Base-by-base conservation (phyloP, 768 basidiomycete species). In the Solioccasus polychromus region DNA sequence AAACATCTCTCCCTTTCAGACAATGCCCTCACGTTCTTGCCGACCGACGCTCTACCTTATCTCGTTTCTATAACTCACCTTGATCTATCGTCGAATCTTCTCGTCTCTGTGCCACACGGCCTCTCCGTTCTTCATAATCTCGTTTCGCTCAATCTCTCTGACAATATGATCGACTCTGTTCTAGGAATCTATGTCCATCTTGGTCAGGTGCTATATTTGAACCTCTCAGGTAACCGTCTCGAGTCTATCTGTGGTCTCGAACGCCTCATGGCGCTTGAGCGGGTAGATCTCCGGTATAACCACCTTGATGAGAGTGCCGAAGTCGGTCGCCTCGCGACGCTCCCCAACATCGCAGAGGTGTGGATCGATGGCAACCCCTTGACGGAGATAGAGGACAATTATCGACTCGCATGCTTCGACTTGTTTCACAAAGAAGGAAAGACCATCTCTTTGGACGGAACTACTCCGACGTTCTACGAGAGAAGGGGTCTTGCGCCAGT, bases 101-200 rank as follows among this genome's bases (percentile, higher is more conserved):
- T 97, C 36, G 82, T 93, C 32, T 87, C 90, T 24, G 77, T 94
- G n/a, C 92, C 92, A 1, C 64, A 84, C 2, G 87, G 85, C 18
- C 76, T 95, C 25, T 77, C 82, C 14, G 61, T 72, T 5, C 78
- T 99, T 19, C 80, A 83, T 58, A 87, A 84, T 51, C 86, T 99
- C 42, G 67, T 82, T 43, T 89, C 88, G n/a, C 83, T 99, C 55
- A 94, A 96, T 67, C 79, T 99, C n/a, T 77, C 89, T 14, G 88
- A 94, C 66, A 99, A 99, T 70, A 91, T 99, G 81, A 92, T 99
- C 54, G 92, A 95, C 63, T 93, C 94, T 15, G 85, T 98, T 15
- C 78, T 93, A 4, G 88, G 89, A 23, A 89, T 96, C 47, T 88
- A 92, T 59, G 78, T 78, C 29, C 79, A 82, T 42, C 76, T 97